These are phyloP conservation scores for Exophiala spinifera DNA, from an alignment of 2,329 filamentous ascomycete genomes.

Conservation along the genomic window DNA sequence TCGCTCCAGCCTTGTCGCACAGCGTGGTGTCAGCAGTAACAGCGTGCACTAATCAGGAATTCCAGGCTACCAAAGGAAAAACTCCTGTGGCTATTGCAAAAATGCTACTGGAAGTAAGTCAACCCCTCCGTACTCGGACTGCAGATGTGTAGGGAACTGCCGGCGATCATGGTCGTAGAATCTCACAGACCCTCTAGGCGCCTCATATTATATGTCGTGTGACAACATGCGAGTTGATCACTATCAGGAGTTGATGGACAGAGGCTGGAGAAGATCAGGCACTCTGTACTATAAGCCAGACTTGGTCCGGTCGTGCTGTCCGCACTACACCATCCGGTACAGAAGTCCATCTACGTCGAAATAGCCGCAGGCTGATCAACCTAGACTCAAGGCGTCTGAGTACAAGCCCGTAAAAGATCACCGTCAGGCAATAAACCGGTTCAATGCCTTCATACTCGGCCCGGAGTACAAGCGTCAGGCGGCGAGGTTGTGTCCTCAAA, in stretches of 20 bases:
- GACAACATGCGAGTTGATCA: conserved; percentile 43
- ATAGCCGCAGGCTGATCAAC: conserved; percentile 6
- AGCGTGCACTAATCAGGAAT: neutral
- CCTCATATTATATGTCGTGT: conserved; percentile 47
- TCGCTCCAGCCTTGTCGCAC: neutral
- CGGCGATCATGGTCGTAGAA: conserved; percentile 3
- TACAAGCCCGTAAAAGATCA: conserved; percentile 47
- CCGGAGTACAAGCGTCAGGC: conserved; percentile 47
- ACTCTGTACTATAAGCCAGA: conserved; percentile 51
- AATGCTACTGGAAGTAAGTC: conserved; percentile 45
- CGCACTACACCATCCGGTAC: conserved; percentile 63
- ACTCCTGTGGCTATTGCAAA: conserved; percentile 49
- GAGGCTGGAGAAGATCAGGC: conserved; percentile 51
- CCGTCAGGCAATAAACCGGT: conserved; percentile 47
- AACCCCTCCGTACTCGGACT: conserved; percentile 30
- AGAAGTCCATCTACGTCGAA: neutral
- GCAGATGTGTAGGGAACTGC: neutral
- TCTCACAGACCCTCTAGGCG: conserved; percentile 33
- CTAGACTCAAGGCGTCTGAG: conserved; percentile 41
- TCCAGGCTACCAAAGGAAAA: conserved; percentile 46
- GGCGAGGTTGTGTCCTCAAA: conserved; percentile 44
- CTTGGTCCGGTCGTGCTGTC: conserved; percentile 78
- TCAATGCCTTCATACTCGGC: conserved; percentile 48
- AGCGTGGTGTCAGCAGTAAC: too few species aligned
- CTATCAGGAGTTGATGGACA: conserved; percentile 48